These are phyloP conservation scores for Epithele typhae DNA, from an alignment of 768 basidiomycete genomes.

Conservation along the genomic window DNA sequence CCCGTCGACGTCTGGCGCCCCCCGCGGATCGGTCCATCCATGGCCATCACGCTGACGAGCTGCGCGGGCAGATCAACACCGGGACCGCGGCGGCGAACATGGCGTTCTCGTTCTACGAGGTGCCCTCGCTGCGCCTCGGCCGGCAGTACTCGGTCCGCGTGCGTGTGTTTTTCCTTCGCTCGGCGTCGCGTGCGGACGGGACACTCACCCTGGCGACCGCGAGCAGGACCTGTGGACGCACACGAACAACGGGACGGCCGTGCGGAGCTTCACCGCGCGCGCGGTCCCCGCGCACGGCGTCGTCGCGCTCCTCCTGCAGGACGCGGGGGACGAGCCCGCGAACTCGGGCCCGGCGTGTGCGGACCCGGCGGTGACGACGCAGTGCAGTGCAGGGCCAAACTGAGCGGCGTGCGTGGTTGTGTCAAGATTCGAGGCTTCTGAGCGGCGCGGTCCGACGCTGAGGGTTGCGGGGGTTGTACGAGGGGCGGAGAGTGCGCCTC, in stretches of 20 bases:
- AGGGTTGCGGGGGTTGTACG: too few species aligned
- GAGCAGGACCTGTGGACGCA: slow-evolving; percentile 68
- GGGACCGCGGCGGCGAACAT: slow-evolving; percentile 51
- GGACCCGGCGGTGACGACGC: too few species aligned
- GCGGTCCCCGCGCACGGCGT: slow-evolving; percentile 69
- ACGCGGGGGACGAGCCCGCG: slow-evolving; percentile 63
- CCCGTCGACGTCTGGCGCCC: too few species aligned
- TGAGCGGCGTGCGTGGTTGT: too few species aligned
- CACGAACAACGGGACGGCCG: slow-evolving; percentile 63
- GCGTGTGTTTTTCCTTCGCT: slow-evolving; percentile 22
- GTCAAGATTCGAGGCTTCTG: too few species aligned
- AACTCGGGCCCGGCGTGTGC: slow-evolving; percentile 56
- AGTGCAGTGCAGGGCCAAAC: too few species aligned
- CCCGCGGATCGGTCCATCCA: too few species aligned
- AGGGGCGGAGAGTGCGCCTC: too few species aligned
- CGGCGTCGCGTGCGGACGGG: too few species aligned
- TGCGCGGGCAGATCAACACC: slow-evolving; percentile 60
- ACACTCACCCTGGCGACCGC: not conserved
- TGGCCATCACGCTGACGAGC: too few species aligned
- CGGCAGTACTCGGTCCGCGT: slow-evolving; percentile 61
- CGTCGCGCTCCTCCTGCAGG: slow-evolving; percentile 58
- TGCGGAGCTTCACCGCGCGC: slow-evolving; percentile 54
- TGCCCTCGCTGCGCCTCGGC: slow-evolving; percentile 67
- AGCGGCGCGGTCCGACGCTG: too few species aligned
- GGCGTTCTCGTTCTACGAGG: slow-evolving; percentile 62